Conservation (phyloP, 2,329 filamentous ascomycete species). For the Escovopsis sp. region DNA sequence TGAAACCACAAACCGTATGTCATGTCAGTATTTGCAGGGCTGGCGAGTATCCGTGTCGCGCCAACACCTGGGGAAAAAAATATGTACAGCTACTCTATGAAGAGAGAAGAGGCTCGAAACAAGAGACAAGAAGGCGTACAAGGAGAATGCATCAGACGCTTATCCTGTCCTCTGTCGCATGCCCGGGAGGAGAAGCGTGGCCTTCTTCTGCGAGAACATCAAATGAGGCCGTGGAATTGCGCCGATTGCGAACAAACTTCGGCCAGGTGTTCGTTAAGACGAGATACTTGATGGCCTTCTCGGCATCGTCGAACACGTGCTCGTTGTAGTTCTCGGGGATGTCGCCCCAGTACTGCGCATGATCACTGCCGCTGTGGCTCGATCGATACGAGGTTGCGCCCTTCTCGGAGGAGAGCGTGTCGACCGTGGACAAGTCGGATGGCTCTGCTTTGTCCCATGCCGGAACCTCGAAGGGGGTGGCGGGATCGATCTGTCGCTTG, state of each 20-base stretch:
- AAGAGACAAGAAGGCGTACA: no score
- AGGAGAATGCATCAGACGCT: no score
- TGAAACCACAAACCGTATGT: no score
- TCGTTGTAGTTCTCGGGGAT: conserved; percentile 34
- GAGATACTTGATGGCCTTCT: conserved; percentile 48
- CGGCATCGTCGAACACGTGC: conserved; percentile 42
- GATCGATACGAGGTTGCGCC: background rate
- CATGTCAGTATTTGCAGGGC: no score
- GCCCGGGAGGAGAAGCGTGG: no score
- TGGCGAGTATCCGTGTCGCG: no score
- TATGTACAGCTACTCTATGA: no score
- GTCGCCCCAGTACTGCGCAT: conserved; percentile 22
- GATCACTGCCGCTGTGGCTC: background rate
- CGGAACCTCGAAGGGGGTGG: conserved; percentile 22
- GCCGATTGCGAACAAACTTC: conserved; percentile 32
- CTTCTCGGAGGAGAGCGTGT: background rate
- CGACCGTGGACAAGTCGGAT: conserved; percentile 1
- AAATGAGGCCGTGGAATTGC: conserved; percentile 11
- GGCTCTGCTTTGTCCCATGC: background rate
- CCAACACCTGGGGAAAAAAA: no score
- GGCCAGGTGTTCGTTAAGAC: conserved; percentile 57
- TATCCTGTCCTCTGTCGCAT: no score
- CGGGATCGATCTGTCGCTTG: conserved; percentile 19
- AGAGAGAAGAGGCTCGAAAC: no score
- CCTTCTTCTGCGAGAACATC: conserved; percentile 3